Evolutionary conservation across 2,329 filamentous ascomycete species (phyloP), one percentile per base, ranked within the genome.

Genomic region (Ophiostoma ulmi): DNA sequence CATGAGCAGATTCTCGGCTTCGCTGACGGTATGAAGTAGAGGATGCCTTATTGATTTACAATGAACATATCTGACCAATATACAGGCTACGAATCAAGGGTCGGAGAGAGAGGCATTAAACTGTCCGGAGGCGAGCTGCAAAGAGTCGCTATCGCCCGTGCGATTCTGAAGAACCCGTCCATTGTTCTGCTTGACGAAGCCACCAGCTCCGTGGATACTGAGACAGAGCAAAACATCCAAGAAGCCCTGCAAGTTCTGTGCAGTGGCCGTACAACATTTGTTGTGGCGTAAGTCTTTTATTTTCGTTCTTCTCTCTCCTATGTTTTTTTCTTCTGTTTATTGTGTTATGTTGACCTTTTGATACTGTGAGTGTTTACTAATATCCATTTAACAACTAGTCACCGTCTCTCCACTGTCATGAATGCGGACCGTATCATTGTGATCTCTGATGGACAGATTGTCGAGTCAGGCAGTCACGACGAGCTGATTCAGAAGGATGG

Each of bases 141-240:
- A 75, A 85, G 88, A 66, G 84, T 90, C 38, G 88, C 88, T 5
- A 90, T 90, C 76, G 88, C 88, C 8, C 86, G 91, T 36, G 90
- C 91, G 0, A 85, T 94, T 67, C 81, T 94, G 74, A 91, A 92
- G 78, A 85, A 86, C 72, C 91, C 91, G 0, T 88, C 91, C 70
- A 88, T 94, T 72, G 87, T 94, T 11, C 84, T 94, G 55, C 84
- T 94, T 0, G 91, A 94, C 74, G 91, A 94, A 78, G 89, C 91
- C 1, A 93, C 92, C 4, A 92, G 90, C 52, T 89, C 91, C 7
- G 88, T 94, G 71, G 88, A 92, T 72, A 89, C 89, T 0, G 86
- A 89, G 44, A 90, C 88, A 1, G 88, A 91, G 77, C 86, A 87
- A 70, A 86, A 87, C 74, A 90, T 90, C 65, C 88, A 90, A 74